These are phyloP conservation scores for Posidonia oceanica DNA, from an alignment of 116 monocot species.

Conservation along the genomic window DNA sequence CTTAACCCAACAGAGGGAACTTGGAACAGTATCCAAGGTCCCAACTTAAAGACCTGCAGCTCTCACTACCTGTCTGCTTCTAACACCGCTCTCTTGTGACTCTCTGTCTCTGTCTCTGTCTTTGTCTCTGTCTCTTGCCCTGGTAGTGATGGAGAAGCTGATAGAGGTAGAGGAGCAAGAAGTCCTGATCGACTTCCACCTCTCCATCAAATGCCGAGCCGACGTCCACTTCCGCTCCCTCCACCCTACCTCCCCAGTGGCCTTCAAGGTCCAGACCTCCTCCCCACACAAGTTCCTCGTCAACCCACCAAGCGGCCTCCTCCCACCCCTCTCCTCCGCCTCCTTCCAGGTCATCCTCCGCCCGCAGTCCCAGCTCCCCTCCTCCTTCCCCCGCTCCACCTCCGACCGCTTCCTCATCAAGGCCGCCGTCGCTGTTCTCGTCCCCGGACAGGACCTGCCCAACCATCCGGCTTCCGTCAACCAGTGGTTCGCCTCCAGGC, in stretches of 20 bases:
- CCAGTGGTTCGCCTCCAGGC: slow-evolving; percentile 14
- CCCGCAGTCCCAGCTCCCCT: slow-evolving; percentile 43
- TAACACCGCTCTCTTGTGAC: too few relatives aligned
- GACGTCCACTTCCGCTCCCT: slow-evolving; percentile 47
- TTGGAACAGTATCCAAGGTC: too few relatives aligned
- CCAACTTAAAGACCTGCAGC: too few relatives aligned
- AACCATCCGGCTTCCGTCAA: slow-evolving; percentile 10
- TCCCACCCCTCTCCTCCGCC: slow-evolving; percentile 34
- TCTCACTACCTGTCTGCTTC: too few relatives aligned
- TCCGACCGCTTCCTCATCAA: slow-evolving; percentile 64
- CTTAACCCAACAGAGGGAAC: too few relatives aligned
- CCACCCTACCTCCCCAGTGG: slow-evolving; percentile 27
- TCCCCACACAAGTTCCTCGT: slow-evolving; percentile 64
- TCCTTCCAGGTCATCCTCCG: slow-evolving; percentile 55
- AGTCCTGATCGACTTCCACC: slow-evolving; percentile 48
- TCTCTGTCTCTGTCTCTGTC: too few relatives aligned
- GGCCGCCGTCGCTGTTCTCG: slow-evolving; percentile 5
- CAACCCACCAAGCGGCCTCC: slow-evolving; percentile 47
- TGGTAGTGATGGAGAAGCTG: slow-evolving; percentile 19
- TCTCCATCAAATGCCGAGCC: slow-evolving; percentile 34
- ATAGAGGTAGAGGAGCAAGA: slow-evolving; percentile 42
- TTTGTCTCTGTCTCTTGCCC: too few relatives aligned
- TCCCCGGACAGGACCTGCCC: not conserved
- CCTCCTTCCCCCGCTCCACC: slow-evolving; percentile 36
- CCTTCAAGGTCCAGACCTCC: slow-evolving; percentile 68